Evolutionary conservation across 2,329 filamentous ascomycete species (phyloP).

Genomic region (Colletotrichum tabaci): DNA sequence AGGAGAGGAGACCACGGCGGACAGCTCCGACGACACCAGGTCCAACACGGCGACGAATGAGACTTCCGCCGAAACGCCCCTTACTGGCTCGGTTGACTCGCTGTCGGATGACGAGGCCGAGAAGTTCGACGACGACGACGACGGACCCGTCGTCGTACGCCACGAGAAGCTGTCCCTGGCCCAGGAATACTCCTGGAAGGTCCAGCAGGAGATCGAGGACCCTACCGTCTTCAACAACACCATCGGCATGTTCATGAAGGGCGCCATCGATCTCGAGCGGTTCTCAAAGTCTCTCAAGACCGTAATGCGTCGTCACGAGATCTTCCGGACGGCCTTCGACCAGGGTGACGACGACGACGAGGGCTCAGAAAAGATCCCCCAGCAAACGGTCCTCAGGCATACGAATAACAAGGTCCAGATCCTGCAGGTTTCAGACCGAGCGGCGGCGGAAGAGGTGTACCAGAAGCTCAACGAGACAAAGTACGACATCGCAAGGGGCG

Average conservation of each 20-base stretch:
- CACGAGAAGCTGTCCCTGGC: not conserved
- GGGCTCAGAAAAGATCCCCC: not conserved
- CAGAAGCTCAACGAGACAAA: not conserved
- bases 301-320: slow-evolving; percentile 51
- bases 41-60: not conserved
- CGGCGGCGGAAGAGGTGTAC: not conserved
- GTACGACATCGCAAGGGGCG: slow-evolving; percentile 8
- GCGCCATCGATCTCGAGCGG: slow-evolving; percentile 51
- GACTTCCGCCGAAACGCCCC: no score
- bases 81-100: no score
- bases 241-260: slow-evolving; percentile 45
- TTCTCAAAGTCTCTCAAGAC: slow-evolving; percentile 52
- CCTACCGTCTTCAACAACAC: slow-evolving; percentile 60
- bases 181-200: slow-evolving; percentile 41
- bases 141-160: no score
- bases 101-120: no score
- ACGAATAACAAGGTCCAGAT: not conserved
- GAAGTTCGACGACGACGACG: no score
- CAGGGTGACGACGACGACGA: no score
- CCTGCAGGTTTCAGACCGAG: not conserved
- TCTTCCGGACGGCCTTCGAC: slow-evolving; percentile 51
- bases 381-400: not conserved
- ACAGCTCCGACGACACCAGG: not conserved
- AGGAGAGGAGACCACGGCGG: not conserved
- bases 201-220: slow-evolving; percentile 52